Conservation (phyloP, 1,284 basidiomycete species). For the Exobasidium cylindrosporum region DNA sequence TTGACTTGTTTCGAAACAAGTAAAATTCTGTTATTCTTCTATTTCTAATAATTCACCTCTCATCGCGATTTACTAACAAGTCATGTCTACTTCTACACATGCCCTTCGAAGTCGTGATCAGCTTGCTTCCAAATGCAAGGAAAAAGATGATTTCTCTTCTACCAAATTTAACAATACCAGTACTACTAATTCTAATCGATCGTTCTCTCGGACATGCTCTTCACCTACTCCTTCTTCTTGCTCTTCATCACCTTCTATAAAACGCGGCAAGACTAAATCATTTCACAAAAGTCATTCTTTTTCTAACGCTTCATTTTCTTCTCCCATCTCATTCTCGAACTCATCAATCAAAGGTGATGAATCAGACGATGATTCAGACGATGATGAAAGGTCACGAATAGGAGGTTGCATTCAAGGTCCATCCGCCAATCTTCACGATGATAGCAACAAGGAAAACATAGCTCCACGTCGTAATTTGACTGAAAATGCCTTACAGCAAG, state of each 20-base stretch:
- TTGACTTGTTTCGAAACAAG: no score
- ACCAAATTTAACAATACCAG: no score
- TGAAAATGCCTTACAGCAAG: slow-evolving; percentile 24
- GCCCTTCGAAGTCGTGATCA: not conserved
- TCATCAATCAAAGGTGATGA: not conserved
- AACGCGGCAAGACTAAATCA: not conserved
- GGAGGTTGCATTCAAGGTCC: slow-evolving; percentile 32
- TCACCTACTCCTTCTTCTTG: not conserved
- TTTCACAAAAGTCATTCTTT: not conserved
- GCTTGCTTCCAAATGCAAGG: not conserved
- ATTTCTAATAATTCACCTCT: no score
- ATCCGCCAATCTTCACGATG: slow-evolving; percentile 24
- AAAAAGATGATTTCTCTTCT: not conserved
- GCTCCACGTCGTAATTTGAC: slow-evolving; percentile 36
- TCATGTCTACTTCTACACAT: not conserved
- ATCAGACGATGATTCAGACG: slow-evolving; percentile 13
- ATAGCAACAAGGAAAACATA: slow-evolving; percentile 54
- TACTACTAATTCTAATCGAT: not conserved
- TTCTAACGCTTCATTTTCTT: not conserved
- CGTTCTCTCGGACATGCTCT: not conserved
- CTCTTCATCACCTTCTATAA: no score
- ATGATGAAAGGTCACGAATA: slow-evolving; percentile 13
- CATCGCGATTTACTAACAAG: no score
- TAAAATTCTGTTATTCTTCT: no score
- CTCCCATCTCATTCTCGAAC: not conserved